phyloP scores from a whole-genome alignment of 139 green algal species.

The Chlorella sp. region DNA sequence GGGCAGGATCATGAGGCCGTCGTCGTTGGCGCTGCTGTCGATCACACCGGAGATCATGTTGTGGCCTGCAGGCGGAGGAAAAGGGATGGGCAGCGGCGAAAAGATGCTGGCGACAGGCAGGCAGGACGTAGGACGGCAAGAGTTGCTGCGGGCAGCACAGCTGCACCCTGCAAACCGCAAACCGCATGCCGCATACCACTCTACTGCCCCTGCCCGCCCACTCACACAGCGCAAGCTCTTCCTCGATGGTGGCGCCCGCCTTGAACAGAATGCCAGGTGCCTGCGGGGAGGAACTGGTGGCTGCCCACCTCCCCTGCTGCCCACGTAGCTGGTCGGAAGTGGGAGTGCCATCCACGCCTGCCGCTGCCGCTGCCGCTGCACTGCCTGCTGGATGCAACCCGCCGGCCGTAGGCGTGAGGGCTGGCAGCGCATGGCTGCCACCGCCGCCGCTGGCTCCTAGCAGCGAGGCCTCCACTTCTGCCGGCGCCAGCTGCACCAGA shows the following conservation, averaged over 20 bases:
- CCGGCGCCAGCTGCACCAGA: constrained; percentile 17
- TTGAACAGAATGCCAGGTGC: constrained; percentile 44
- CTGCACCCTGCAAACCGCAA: background rate
- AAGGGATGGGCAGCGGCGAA: background rate
- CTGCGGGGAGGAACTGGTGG: background rate
- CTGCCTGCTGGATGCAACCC: background rate
- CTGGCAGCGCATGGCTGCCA: background rate
- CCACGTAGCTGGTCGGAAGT: background rate
- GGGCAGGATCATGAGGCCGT: constrained; percentile 60
- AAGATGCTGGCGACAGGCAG: background rate
- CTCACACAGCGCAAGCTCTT: constrained; percentile 54
- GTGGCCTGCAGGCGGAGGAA: constrained; percentile 30
- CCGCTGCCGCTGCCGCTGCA: background rate
- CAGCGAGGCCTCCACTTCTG: background rate
- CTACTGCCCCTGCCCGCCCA: background rate
- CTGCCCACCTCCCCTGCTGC: background rate
- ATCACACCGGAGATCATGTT: constrained; percentile 64
- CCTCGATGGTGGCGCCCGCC: constrained; percentile 38
- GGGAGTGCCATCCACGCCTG: too few relatives aligned
- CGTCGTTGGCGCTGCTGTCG: constrained; percentile 49
- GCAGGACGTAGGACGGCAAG: too few relatives aligned
- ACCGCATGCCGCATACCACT: too few relatives aligned
- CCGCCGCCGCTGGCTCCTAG: background rate
- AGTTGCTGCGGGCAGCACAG: background rate
- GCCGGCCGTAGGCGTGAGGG: background rate